Percentiles rank a stretch among this genome's conserved stretches.
Conservation (phyloP, 2,329 filamentous ascomycete species). For the Tolypocladium endophyticum region DNA sequence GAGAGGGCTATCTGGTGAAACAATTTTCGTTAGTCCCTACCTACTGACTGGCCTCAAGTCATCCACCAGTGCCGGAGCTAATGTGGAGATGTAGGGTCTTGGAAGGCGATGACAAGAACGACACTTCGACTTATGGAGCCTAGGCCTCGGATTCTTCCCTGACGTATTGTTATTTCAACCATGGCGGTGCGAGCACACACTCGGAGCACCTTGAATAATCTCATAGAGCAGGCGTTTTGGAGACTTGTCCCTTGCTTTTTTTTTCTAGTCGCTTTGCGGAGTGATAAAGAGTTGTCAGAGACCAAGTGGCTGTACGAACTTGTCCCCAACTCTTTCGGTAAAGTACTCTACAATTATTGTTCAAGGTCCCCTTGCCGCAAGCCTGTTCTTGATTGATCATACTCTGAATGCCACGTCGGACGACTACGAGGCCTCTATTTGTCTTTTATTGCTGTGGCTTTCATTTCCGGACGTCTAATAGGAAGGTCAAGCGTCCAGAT, state of each 20-base stretch:
- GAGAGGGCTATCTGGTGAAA: conserved; percentile 83
- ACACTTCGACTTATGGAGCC: conserved; percentile 33
- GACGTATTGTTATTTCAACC: not conserved
- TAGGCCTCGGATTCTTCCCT: conserved; percentile 1
- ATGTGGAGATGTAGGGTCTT: conserved; percentile 29
- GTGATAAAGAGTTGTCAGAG: not conserved
- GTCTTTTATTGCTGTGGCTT: not conserved
- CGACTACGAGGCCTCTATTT: not conserved
- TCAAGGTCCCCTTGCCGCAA: not conserved
- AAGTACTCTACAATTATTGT: not conserved
- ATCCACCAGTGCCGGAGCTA: not conserved
- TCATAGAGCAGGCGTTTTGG: not conserved
- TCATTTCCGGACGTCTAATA: no score
- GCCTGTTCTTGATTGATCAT: not conserved
- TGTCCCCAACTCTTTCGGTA: not conserved
- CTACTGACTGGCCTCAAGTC: not conserved
- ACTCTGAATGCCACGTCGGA: not conserved
- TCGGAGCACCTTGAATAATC: not conserved
- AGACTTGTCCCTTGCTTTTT: not conserved
- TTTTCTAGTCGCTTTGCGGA: not conserved
- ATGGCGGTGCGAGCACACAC: not conserved
- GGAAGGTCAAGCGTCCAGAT: not conserved
- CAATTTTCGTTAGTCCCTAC: conserved; percentile 72
- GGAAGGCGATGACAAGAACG: conserved; percentile 44
- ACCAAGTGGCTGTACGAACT: not conserved